These are phyloP conservation scores for Venturia nashicola DNA, from an alignment of 2,329 filamentous ascomycete genomes.

Conservation along the genomic window DNA sequence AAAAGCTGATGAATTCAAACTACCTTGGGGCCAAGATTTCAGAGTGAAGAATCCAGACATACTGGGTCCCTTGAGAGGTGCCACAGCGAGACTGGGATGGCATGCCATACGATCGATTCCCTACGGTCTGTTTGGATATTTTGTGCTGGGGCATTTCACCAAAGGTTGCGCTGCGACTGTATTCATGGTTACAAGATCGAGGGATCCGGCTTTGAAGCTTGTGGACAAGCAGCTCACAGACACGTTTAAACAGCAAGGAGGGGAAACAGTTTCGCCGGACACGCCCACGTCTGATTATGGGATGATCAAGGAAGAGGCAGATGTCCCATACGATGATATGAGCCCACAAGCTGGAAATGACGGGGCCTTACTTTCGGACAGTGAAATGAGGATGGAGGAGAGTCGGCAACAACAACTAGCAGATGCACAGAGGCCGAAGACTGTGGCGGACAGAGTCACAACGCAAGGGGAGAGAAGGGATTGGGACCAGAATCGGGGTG, in stretches of 20 bases:
- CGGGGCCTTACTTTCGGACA: neutral
- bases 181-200: neutral
- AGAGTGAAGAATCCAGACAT: neutral
- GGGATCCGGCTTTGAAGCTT: neutral
- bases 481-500: neutral
- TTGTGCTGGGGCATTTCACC: neutral
- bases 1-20: neutral
- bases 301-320: neutral
- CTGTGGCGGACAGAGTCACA: neutral
- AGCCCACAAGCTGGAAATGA: neutral
- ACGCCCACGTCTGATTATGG: neutral
- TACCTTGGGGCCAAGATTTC: neutral
- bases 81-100: neutral
- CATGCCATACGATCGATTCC: neutral
- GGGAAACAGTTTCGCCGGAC: neutral
- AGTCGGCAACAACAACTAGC: neutral
- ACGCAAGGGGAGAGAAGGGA: neutral
- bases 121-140: neutral
- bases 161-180: neutral
- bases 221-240: neutral
- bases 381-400: conserved; percentile 1
- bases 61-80: neutral
- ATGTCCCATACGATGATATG: neutral
- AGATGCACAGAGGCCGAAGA: neutral
- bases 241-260: neutral